A percentile compares a stretch with the other conserved stretches of the same genome.
Evolutionary conservation across 192 early-diverging fungal genomes (phyloP).

Genomic region (Linnemannia exigua): DNA sequence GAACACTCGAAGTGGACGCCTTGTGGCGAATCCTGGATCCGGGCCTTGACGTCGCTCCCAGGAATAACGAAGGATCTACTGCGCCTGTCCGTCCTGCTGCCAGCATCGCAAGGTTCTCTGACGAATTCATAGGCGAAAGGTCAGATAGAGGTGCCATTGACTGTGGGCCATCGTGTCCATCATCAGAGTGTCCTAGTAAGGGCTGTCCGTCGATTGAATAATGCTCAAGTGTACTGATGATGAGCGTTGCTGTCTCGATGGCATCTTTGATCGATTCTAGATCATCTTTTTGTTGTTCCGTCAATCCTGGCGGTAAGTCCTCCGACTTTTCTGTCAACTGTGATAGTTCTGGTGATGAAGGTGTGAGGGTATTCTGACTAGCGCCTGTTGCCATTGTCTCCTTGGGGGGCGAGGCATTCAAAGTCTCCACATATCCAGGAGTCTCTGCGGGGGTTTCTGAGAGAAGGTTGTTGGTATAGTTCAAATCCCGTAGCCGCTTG

Average conservation of each 20-base stretch:
- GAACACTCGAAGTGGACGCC: constrained; percentile 29
- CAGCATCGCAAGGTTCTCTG: constrained; percentile 46
- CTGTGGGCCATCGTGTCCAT: constrained; percentile 31
- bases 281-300: constrained; percentile 36
- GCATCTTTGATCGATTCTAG: constrained; percentile 52
- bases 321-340: constrained; percentile 4
- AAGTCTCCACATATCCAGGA: background rate
- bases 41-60: constrained; percentile 37
- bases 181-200: constrained; percentile 40
- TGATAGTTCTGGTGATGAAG: background rate
- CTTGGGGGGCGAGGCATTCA: background rate
- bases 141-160: constrained; percentile 37
- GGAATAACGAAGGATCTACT: constrained; percentile 35
- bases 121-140: constrained; percentile 50
- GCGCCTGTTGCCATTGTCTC: constrained; percentile 2
- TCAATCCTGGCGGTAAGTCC: background rate
- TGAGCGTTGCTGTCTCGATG: constrained; percentile 50
- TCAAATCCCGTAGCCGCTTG: constrained; percentile 60
- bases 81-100: constrained; percentile 30
- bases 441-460: constrained; percentile 33
- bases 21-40: constrained; percentile 43
- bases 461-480: constrained; percentile 60
- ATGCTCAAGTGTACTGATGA: constrained; percentile 48
- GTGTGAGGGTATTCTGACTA: constrained; percentile 22
- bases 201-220: constrained; percentile 55